Base-by-base conservation (phyloP, 192 early-diverging fungal species). In the Entomortierella chlamydospora region DNA sequence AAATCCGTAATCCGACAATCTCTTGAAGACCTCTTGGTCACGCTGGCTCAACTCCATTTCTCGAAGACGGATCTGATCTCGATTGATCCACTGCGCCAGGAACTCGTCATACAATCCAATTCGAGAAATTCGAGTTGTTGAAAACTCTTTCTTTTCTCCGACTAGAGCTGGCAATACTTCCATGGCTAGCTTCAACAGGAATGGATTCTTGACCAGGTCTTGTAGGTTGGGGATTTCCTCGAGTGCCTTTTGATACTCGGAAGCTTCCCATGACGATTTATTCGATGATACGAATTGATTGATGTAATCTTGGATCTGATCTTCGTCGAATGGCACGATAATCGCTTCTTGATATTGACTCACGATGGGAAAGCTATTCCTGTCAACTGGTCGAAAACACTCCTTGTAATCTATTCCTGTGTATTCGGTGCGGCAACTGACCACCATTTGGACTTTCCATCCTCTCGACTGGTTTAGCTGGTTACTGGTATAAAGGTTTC, bases 401-500 rank as follows among this genome's bases (percentile, higher is more conserved):
- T 50, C 60, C 15, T 20, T 41, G 45, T 61, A 61, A 31, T 49
- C 42, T 15, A 20, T n/a, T n/a, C 60, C 60, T 50, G 26, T 17
- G 45, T 61, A 50, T 26, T 61, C 60, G 25, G 22, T 39, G 7
- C 57, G 57, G 39, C 57, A 59, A 25, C 57, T 43, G 17, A 59
- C 30, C n/a, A 61, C 28, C 60, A 61, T 61, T 26, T 61, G 42
- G 12, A 20, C 60, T 2, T 26, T 25, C 68, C 68, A 70, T 26
- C 53, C 33, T 2, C 41, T 25, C 22, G 49, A 15, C 30, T 54
- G 49, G 39, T 70, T 70, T 31, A 70, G 26, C 34, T 30, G 34
- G 39, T 70, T 70, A 43, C 50, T 54, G 3, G n/a, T 55, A 25
- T 70, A 61, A 9, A 70, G 28, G 34, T 70, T 70, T 23, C 13